A percentile compares a stretch with the other conserved stretches of the same genome.
phyloP scores from a whole-genome alignment of 805 yeast genomes.

The Maudiozyma barnettii region DNA sequence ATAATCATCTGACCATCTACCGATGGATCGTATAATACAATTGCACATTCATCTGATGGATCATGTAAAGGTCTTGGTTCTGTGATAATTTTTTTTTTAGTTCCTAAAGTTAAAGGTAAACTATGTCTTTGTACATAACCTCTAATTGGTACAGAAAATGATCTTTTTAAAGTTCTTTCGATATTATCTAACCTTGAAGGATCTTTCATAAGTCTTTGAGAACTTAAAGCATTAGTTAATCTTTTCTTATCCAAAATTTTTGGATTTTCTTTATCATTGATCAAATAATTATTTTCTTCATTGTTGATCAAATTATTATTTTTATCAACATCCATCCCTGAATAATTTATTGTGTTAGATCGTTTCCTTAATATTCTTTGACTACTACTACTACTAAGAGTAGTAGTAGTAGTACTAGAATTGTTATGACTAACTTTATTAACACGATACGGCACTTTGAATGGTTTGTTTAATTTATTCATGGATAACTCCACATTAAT shows the following conservation, averaged over 20 bases:
- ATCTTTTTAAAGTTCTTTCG: conserved; percentile 35
- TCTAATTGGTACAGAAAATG: conserved; percentile 56
- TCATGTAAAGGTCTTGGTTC: conserved; percentile 94
- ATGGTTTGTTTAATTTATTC: conserved; percentile 51
- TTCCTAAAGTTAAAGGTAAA: conserved; percentile 81
- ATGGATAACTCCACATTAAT: conserved; percentile 45
- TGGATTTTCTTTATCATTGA: conserved; percentile 3
- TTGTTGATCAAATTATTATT: conserved; percentile 24
- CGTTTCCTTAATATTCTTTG: conserved; percentile 17
- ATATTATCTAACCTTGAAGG: conserved; percentile 26
- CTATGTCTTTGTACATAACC: conserved; percentile 29
- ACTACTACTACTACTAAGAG: background rate
- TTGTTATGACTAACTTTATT: conserved; percentile 1
- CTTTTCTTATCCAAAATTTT: conserved; percentile 13
- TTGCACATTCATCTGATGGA: conserved; percentile 87
- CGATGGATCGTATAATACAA: conserved; percentile 91
- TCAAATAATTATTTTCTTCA: conserved; percentile 24
- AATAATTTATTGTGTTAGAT: conserved; percentile 32
- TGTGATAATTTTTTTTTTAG: conserved; percentile 53
- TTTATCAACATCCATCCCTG: conserved; percentile 28
- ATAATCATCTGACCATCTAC: conserved; percentile 48
- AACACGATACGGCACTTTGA: conserved; percentile 49
- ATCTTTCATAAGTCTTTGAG: conserved; percentile 40
- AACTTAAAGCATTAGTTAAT: conserved; percentile 52
- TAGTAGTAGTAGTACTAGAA: background rate